These are phyloP conservation scores for Penicillium pancosmium DNA, from an alignment of 495 filamentous ascomycete genomes.

Conservation along the genomic window DNA sequence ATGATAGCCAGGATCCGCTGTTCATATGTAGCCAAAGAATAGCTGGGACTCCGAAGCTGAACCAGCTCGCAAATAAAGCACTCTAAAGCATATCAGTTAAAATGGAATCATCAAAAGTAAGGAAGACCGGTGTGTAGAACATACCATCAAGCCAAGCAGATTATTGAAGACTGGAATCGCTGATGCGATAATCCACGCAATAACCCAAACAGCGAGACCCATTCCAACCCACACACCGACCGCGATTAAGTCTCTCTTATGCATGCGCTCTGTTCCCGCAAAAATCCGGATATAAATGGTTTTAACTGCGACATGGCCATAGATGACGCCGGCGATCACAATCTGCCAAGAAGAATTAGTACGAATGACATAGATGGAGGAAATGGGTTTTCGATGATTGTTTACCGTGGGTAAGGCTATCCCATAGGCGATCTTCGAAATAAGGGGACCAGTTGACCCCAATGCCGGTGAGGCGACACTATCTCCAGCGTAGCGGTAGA, in stretches of 20 bases:
- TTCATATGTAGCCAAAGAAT: conserved; percentile 3
- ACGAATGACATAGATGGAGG: neutral
- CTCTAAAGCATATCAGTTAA: conserved; percentile 16
- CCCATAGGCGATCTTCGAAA: conserved; percentile 75
- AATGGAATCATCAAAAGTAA: too few relatives aligned
- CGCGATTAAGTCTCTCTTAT: conserved; percentile 56
- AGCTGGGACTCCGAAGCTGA: conserved; percentile 37
- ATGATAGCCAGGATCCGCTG: neutral
- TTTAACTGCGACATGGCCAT: conserved; percentile 60
- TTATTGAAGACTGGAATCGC: conserved; percentile 74
- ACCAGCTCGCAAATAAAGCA: conserved; percentile 44
- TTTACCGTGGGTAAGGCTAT: conserved; percentile 70
- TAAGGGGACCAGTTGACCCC: conserved; percentile 60
- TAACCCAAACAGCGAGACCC: conserved; percentile 56
- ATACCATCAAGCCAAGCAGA: conserved; percentile 57
- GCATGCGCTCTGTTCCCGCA: conserved; percentile 33
- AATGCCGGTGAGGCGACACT: conserved; percentile 73
- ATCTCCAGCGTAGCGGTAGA: conserved; percentile 72
- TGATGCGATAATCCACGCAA: conserved; percentile 73
- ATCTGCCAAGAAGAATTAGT: conserved; percentile 16
- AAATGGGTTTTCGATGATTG: neutral
- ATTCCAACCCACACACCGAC: conserved; percentile 61
- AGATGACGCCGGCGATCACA: conserved; percentile 41
- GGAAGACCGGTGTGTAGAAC: neutral
- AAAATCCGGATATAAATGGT: conserved; percentile 63